A percentile compares a stretch with the other conserved stretches of the same genome.
Evolutionary conservation across 495 filamentous ascomycete species (phyloP).

Genomic region (Podospora pseudocomata): DNA sequence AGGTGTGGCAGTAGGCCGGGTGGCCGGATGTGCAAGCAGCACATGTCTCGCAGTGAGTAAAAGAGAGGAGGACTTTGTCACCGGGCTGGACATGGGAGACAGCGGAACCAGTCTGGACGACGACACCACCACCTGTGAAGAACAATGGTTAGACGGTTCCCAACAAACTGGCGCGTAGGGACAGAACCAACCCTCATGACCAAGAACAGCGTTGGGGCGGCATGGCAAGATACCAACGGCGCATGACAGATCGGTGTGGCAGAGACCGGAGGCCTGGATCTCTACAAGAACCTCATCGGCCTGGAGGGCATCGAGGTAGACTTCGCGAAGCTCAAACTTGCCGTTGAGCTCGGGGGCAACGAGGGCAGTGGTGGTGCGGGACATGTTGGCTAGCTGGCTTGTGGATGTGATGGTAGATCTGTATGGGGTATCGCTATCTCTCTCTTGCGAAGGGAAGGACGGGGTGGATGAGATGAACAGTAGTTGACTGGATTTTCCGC

Average conservation of each 20-base stretch:
- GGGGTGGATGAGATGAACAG: neutral
- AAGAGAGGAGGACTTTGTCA: conserved; percentile 55
- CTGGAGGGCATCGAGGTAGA: conserved; percentile 28
- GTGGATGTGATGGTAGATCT: neutral
- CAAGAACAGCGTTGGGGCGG: conserved; percentile 63
- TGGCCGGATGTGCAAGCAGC: conserved; percentile 58
- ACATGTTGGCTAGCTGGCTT: conserved; percentile 6
- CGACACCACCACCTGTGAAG: conserved; percentile 52
- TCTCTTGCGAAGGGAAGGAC: neutral
- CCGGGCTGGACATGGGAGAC: conserved; percentile 55
- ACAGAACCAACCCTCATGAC: conserved; percentile 58
- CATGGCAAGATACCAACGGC: conserved; percentile 34
- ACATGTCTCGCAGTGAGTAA: conserved; percentile 41
- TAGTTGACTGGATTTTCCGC: neutral
- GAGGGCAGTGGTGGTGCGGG: conserved; percentile 30
- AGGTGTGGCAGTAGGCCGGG: conserved; percentile 58
- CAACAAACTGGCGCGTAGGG: neutral
- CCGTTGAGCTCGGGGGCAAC: conserved; percentile 29
- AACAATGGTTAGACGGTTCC: neutral
- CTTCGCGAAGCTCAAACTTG: conserved; percentile 23
- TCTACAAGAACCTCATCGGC: conserved; percentile 70
- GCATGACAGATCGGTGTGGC: conserved; percentile 64
- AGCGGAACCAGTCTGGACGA: conserved; percentile 52
- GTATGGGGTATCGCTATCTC: conserved; percentile 2
- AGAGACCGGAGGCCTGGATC: conserved; percentile 71